Conservation (phyloP, 805 yeast genomes). For the Starmerella ratchasimensis region DNA sequence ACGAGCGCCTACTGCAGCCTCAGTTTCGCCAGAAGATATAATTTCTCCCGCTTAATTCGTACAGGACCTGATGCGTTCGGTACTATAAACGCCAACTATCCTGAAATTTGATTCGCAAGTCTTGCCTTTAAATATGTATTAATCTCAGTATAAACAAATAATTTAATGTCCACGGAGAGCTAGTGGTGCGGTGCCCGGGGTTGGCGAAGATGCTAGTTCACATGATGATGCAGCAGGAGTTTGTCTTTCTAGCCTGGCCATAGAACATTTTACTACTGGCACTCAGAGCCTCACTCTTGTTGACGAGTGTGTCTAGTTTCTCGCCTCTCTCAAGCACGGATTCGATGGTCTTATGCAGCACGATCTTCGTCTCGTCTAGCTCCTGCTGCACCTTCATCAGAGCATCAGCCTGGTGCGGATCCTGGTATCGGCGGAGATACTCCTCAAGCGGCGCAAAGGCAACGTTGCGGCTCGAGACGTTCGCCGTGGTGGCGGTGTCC, state of each 20-base stretch:
- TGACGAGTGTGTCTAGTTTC: constrained; percentile 83
- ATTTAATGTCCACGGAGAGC: background rate
- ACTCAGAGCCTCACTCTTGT: constrained; percentile 85
- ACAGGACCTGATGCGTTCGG: background rate
- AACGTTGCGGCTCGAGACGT: constrained; percentile 33
- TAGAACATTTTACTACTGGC: constrained; percentile 85
- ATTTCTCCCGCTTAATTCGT: too few species aligned
- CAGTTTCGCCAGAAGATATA: constrained; percentile 14
- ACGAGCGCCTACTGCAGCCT: constrained; percentile 20
- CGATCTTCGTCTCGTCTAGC: constrained; percentile 93
- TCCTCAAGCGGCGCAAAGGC: constrained; percentile 47
- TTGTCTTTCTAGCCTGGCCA: constrained; percentile 90
- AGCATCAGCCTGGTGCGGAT: constrained; percentile 93
- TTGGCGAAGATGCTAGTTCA: constrained; percentile 3
- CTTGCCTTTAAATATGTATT: background rate
- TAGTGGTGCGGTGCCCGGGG: background rate
- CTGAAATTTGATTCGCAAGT: too few species aligned
- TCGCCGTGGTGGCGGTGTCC: constrained; percentile 29
- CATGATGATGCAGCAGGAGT: constrained; percentile 53
- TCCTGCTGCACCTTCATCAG: constrained; percentile 96
- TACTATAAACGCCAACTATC: too few species aligned
- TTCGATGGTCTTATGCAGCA: constrained; percentile 89
- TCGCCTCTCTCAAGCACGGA: constrained; percentile 92
- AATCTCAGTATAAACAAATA: background rate
- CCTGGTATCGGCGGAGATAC: constrained; percentile 77